These are phyloP conservation scores for Solanum chmielewskii DNA, from an alignment of 257 asterid species.

Conservation along the genomic window DNA sequence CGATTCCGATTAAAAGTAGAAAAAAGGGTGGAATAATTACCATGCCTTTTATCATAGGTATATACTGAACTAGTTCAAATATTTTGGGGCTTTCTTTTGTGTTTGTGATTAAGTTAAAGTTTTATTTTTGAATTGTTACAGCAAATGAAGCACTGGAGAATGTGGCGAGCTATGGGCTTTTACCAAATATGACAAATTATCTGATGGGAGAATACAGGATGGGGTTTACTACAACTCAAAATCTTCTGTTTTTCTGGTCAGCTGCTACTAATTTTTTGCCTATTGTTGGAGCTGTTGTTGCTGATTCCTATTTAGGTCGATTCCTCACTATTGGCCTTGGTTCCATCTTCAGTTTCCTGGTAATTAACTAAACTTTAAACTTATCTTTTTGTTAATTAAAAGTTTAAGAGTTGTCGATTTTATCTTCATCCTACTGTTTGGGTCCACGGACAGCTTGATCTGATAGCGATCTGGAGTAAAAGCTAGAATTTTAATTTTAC, in stretches of 20 bases:
- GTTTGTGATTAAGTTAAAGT: not conserved
- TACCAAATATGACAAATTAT: slow-evolving; percentile 52
- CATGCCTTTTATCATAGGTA: slow-evolving; percentile 67
- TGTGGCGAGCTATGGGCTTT: slow-evolving; percentile 48
- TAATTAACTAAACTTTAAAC: no score
- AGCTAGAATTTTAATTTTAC: not conserved
- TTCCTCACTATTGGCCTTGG: slow-evolving; percentile 11
- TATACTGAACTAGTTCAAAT: not conserved
- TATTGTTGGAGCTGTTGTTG: slow-evolving; percentile 10
- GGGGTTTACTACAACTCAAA: slow-evolving; percentile 27
- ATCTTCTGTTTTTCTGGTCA: slow-evolving; percentile 38
- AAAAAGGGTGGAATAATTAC: slow-evolving; percentile 49
- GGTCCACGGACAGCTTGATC: not conserved
- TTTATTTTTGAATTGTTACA: not conserved
- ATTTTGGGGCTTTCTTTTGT: no score
- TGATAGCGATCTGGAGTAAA: not conserved
- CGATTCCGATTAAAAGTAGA: slow-evolving; percentile 2
- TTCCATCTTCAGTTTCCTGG: not conserved
- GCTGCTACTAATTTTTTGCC: slow-evolving; percentile 62
- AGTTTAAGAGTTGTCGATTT: not conserved
- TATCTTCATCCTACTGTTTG: not conserved
- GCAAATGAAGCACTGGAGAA: slow-evolving; percentile 60
- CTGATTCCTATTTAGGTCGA: slow-evolving; percentile 64
- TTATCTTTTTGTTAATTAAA: not conserved
- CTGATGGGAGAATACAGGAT: slow-evolving; percentile 34